Conservation (phyloP, 495 filamentous ascomycete genomes). For the Platismatia glauca region DNA sequence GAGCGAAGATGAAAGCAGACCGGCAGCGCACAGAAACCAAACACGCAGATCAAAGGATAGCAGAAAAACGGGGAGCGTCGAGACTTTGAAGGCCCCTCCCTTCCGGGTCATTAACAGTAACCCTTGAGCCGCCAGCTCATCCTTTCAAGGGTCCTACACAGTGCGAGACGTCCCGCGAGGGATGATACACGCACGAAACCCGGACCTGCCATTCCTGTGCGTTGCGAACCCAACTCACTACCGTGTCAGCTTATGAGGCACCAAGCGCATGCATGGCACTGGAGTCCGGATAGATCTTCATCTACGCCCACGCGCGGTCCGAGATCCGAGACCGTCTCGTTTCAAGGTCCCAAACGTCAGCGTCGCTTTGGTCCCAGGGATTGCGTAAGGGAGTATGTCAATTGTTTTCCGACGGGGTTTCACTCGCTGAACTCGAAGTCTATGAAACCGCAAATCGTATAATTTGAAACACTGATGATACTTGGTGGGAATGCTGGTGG, state of each 20-base stretch:
- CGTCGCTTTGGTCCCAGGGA: background rate
- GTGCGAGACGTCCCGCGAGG: background rate
- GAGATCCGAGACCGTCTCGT: background rate
- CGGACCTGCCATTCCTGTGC: background rate
- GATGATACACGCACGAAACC: background rate
- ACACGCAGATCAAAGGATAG: background rate
- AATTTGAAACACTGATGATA: background rate
- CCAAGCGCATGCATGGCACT: background rate
- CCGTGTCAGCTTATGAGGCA: background rate
- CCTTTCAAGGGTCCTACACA: background rate
- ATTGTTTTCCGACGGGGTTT: background rate
- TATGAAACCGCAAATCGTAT: background rate
- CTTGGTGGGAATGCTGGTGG: background rate
- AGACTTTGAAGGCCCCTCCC: background rate
- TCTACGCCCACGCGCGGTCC: background rate
- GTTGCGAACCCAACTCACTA: background rate
- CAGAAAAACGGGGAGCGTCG: background rate
- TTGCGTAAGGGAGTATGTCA: background rate
- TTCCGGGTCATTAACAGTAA: too few species aligned
- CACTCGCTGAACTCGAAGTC: background rate
- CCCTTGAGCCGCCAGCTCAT: background rate
- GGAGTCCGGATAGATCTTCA: background rate
- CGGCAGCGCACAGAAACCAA: background rate
- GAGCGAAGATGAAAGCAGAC: background rate
- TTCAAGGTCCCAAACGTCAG: background rate